Evolutionary conservation across 176 grass and related monocot species (phyloP).

Genomic region (Paspalum vaginatum): DNA sequence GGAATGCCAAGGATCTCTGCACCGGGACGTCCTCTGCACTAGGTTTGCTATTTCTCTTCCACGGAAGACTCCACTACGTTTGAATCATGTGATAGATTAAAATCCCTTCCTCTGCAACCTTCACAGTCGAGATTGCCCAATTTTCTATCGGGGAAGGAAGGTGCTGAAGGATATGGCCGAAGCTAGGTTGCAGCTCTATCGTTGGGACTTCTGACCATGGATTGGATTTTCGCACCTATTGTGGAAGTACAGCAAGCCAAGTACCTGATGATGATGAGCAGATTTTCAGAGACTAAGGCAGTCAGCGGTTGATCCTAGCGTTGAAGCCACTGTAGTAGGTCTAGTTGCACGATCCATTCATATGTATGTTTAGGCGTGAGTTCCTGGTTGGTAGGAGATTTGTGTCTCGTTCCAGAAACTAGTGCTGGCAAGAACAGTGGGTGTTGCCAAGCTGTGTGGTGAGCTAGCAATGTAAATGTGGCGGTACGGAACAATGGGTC

Average conservation of each 20-base stretch:
- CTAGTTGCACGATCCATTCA: no score
- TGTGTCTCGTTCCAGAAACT: background rate
- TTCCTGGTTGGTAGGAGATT: background rate
- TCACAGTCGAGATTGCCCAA: conserved; percentile 92
- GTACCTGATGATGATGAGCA: no score
- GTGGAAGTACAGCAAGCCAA: no score
- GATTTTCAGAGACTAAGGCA: no score
- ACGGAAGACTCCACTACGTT: background rate
- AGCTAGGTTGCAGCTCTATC: conserved; percentile 84
- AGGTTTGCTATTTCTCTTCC: conserved; percentile 49
- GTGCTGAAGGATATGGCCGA: conserved; percentile 98
- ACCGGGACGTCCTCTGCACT: conserved; percentile 96
- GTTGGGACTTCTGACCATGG: conserved; percentile 76
- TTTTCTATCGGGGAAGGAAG: conserved; percentile 91
- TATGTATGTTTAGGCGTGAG: background rate
- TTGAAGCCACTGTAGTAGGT: no score
- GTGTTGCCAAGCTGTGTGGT: background rate
- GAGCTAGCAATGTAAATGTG: no score
- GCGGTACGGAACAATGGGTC: no score
- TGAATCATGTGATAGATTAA: conserved; percentile 25
- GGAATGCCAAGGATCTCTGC: conserved; percentile 95
- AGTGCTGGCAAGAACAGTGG: background rate
- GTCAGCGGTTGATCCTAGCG: no score
- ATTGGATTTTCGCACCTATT: no score
- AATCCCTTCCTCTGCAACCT: background rate